phyloP scores from a whole-genome alignment of 192 early-diverging fungal species.

The Funneliformis geosporum region DNA sequence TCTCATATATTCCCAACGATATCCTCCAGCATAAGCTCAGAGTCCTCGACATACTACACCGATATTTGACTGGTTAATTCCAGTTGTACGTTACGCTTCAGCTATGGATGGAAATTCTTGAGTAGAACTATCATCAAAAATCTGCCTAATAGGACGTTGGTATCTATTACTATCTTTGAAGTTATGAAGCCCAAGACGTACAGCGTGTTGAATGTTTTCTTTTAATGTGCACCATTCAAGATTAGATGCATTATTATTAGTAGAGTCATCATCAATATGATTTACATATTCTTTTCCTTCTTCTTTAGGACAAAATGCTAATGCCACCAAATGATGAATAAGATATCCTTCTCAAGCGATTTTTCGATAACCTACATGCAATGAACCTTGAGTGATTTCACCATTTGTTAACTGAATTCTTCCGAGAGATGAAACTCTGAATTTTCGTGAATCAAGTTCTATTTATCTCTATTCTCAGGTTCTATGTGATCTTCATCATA shows the following conservation, averaged over 20 bases:
- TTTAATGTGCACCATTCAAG: no score
- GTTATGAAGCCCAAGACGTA: slow-evolving; percentile 4
- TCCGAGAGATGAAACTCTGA: slow-evolving; percentile 15
- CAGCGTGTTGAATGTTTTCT: no score
- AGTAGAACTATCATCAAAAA: background rate
- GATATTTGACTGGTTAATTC: background rate
- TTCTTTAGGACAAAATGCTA: no score
- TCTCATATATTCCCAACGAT: no score
- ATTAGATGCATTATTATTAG: no score
- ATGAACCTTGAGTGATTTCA: background rate
- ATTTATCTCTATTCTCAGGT: slow-evolving; percentile 21
- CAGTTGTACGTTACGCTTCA: background rate
- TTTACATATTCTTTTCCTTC: no score
- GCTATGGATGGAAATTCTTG: slow-evolving; percentile 17
- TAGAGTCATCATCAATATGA: no score
- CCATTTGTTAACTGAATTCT: slow-evolving; percentile 3
- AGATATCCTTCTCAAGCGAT: no score
- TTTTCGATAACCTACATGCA: no score
- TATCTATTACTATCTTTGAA: background rate
- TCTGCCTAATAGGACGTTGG: slow-evolving; percentile 6
- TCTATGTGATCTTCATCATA: slow-evolving; percentile 24
- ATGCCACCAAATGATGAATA: no score
- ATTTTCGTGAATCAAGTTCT: slow-evolving; percentile 17
- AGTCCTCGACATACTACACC: no score
- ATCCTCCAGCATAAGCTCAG: no score